phyloP scores from a whole-genome alignment of 2,329 filamentous ascomycete species.

The Colletotrichum somersetense region DNA sequence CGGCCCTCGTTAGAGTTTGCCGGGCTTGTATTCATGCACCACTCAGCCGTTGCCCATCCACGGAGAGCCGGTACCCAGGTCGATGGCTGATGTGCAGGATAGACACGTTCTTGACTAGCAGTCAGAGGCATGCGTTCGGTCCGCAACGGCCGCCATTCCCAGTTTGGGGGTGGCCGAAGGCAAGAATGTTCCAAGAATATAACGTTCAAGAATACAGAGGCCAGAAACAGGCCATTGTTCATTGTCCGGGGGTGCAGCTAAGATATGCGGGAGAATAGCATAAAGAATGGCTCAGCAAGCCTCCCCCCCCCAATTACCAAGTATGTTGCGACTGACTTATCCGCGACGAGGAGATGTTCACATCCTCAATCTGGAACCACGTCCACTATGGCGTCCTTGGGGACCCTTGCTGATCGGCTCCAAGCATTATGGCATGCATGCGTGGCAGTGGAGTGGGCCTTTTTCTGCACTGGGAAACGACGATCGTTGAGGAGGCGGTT shows the following conservation, averaged over 20 bases:
- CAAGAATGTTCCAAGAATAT: conserved; percentile 30
- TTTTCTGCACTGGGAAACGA: conserved; percentile 10
- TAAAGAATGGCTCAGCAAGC: conserved; percentile 18
- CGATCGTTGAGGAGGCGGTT: conserved; percentile 8
- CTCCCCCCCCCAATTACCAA: conserved; percentile 5
- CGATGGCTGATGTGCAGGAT: conserved; percentile 24
- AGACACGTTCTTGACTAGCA: conserved; percentile 15
- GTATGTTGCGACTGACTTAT: conserved; percentile 38
- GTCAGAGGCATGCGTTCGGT: conserved; percentile 5
- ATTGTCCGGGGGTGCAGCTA: conserved; percentile 20
- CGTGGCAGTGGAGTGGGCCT: conserved; percentile 33
- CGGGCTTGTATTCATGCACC: conserved; percentile 25
- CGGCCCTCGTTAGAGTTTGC: conserved; percentile 33
- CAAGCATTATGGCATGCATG: conserved; percentile 42
- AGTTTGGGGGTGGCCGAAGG: conserved; percentile 24
- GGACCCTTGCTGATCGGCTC: conserved; percentile 38
- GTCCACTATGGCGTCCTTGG: conserved; percentile 31
- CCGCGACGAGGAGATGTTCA: conserved; percentile 29
- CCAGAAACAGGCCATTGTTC: conserved; percentile 5
- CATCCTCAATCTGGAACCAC: conserved; percentile 26
- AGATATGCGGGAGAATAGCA: conserved; percentile 33
- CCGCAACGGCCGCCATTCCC: conserved; percentile 10
- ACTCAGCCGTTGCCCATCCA: conserved; percentile 12
- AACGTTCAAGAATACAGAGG: conserved; percentile 23
- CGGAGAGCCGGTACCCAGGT: not conserved